These are phyloP conservation scores for Aschersonia sp. DNA, from an alignment of 2,329 filamentous ascomycete species.

Conservation along the genomic window DNA sequence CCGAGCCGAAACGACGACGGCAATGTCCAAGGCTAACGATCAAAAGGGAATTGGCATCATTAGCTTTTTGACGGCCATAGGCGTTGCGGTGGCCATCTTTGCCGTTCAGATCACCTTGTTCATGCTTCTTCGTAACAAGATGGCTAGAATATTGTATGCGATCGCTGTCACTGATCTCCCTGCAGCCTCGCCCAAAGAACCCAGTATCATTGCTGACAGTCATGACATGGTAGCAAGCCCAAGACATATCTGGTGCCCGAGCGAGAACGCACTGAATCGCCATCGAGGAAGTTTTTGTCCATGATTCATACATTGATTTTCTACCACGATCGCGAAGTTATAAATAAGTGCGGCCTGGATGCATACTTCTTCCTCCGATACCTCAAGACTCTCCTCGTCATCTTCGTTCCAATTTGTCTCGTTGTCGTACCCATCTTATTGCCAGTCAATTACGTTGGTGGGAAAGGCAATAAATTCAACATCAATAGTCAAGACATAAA, in stretches of 20 bases:
- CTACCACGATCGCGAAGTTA: conserved; percentile 65
- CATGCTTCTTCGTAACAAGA: conserved; percentile 59
- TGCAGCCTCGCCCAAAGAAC: background rate
- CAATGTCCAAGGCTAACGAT: conserved; percentile 19
- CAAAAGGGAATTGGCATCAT: conserved; percentile 25
- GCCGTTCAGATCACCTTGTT: conserved; percentile 55
- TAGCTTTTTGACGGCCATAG: conserved; percentile 49
- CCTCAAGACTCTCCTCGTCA: conserved; percentile 61
- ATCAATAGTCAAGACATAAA: conserved; percentile 18
- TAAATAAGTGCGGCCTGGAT: conserved; percentile 89
- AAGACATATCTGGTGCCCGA: conserved; percentile 79
- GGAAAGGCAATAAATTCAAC: conserved; percentile 42
- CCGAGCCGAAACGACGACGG: background rate
- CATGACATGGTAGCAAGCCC: conserved; percentile 43
- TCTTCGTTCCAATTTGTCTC: conserved; percentile 71
- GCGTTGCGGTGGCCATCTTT: conserved; percentile 48
- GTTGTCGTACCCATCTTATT: conserved; percentile 75
- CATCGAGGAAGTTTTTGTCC: conserved; percentile 41
- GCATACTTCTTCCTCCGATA: conserved; percentile 97
- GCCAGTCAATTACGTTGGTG: conserved; percentile 67
- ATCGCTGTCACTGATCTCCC: background rate
- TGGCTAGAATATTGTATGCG: conserved; percentile 69
- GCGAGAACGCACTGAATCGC: conserved; percentile 65
- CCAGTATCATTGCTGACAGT: conserved; percentile 4
- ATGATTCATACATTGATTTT: conserved; percentile 47